Base-by-base conservation (phyloP, 2,329 filamentous ascomycete species). In the Fusarium anguioides region DNA sequence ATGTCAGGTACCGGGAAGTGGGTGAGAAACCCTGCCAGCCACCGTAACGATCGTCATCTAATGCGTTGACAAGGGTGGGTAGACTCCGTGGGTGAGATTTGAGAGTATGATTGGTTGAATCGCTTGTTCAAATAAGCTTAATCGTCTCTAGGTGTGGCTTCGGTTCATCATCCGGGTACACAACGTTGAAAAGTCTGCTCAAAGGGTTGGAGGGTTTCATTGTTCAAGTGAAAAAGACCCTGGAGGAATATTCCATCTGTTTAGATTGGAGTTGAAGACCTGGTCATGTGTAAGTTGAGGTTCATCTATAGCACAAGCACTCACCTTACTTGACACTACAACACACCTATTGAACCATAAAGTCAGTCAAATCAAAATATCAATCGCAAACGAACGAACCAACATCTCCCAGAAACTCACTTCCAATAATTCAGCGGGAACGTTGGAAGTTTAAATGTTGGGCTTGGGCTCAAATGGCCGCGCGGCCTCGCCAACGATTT, bases 401-500 rank as follows among this genome's bases (percentile, higher is more conserved):
- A 44, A 52, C 20, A 6, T 11, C 33, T 15, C 17, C 10, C 20
- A 17, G 17, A 37, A 18, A 21, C 29, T 40, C n/a, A 23, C 26
- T 18, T 33, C 7, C 2, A 24, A 23, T 27, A 21, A 8, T 10
- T 23, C 21, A 10, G 39, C 6, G 56, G 55, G 41, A 41, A 17
- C n/a, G 20, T 26, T 24, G 27, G 12, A 57, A 40, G 29, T 64
- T 68, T 68, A 61, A 68, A 61, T 33, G 36, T 6, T 48, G 39
- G n/a, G 14, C 18, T n/a, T 26, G 52, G 36, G 55, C 31, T 40
- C 44, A 24, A 27, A 53, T 66, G 65, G 65, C 65, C 65, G 65
- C 65, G 65, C 65, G 65, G 65, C 65, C 65, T 68, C 49, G 65
- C 45, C 47, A 66, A 58, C 47, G 40, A 39, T n/a, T 61, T 47